Evolutionary conservation across 106 monocot species (phyloP), one percentile per base, ranked within the genome.

Genomic region (Dendrobium catenatum): DNA sequence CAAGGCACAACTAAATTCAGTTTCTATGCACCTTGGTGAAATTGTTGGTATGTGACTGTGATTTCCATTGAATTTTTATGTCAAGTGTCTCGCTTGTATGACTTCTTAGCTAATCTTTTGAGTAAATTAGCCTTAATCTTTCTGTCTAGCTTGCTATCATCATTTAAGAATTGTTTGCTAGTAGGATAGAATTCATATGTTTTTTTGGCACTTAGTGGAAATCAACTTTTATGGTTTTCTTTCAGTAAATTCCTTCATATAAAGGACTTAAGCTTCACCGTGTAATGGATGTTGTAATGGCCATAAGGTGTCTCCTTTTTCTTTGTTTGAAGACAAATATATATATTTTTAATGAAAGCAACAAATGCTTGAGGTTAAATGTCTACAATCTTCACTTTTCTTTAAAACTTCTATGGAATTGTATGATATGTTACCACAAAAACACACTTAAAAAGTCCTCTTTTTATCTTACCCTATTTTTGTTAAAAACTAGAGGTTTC

Each of bases 21-120:
- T 97, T 74, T 90, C 97, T 27, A 97, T 97, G 97, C 94, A 97
- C 70, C 97, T 97, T 77, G 94, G 94, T 76, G 94, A 94, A 85
- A 79, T 89, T 76, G 87, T 85, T 42, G 91, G 91, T 91, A 91
- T 73, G 79, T 16, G 18, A 78, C 15, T 51, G 1, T 73, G 42
- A 55, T 49, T 27, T n/a, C 15, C 55, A 10, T 43, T 58, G 20
- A 9, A 54, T 20, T 59, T 44, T 5, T 43, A 7, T 44, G 6
- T 44, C 4, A 20, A 44, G 20, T 74, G 44, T 74, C 43, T 22
- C 44, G 44, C n/a, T 41, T 43, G 42, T 42, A 44, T 74, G 16
- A 74, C 5, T 20, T 42, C 44, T 74, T 44, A 44, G 43, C 42
- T 44, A 70, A 16, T 70, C 37, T 0, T 15, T 70, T 4, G 33